phyloP scores from a whole-genome alignment of 495 filamentous ascomycete species.

The Lophiotrema nucula region DNA sequence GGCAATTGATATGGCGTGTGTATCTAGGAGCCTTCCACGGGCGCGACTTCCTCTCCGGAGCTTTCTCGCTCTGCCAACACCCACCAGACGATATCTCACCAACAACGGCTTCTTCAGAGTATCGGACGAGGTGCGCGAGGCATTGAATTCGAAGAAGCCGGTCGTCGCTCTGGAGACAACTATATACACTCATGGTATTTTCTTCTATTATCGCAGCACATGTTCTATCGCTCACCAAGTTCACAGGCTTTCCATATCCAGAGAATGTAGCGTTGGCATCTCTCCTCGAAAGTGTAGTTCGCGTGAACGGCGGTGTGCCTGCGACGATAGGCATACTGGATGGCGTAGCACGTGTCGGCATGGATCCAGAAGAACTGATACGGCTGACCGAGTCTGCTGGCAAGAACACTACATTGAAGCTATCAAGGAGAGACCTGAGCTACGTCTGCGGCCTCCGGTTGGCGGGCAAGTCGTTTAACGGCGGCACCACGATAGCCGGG shows the following conservation, averaged over 20 bases:
- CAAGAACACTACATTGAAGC: constrained; percentile 65
- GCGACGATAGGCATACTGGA: constrained; percentile 84
- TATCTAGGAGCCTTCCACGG: not conserved
- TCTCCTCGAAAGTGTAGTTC: constrained; percentile 71
- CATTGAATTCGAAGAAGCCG: constrained; percentile 67
- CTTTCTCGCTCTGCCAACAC: not conserved
- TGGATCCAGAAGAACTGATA: constrained; percentile 66
- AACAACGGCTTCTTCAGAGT: constrained; percentile 62
- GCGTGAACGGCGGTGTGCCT: constrained; percentile 80
- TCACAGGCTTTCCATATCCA: constrained; percentile 75
- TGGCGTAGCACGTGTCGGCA: constrained; percentile 77
- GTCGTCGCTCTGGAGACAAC: constrained; percentile 92
- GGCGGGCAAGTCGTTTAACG: constrained; percentile 65
- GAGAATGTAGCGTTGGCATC: constrained; percentile 71
- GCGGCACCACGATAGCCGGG: constrained; percentile 88
- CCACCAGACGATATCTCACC: constrained; percentile 28
- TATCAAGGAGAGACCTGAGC: constrained; percentile 80
- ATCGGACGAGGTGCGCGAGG: constrained; percentile 79
- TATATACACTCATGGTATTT: constrained; percentile 76
- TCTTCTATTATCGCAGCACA: not conserved
- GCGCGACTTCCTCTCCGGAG: not conserved
- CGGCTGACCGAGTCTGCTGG: constrained; percentile 66
- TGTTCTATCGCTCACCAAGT: not conserved
- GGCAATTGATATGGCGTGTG: not conserved
- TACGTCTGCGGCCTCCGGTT: constrained; percentile 73